A percentile compares a stretch with the other conserved stretches of the same genome.
phyloP scores from a whole-genome alignment of 495 filamentous ascomycete species.

The Choiromyces venosus region DNA sequence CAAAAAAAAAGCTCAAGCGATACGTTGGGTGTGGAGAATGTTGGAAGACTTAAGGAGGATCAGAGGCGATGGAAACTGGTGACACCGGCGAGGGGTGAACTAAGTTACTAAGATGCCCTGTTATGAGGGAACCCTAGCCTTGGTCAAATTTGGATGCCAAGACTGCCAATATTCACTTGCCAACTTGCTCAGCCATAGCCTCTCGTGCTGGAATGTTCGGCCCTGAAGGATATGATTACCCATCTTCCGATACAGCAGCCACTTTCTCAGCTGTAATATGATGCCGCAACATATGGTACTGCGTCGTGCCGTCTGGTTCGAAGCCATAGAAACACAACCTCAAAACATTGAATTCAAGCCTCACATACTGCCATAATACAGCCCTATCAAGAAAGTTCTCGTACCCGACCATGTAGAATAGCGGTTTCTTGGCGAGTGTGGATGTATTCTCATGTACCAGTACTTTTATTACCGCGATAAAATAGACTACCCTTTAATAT shows the following conservation, averaged over 20 bases:
- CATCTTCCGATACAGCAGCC: background rate
- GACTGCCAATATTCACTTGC: background rate
- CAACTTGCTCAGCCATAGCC: background rate
- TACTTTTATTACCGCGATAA: too few species aligned
- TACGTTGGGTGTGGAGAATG: background rate
- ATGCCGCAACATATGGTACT: background rate
- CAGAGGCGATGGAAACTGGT: background rate
- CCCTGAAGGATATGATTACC: background rate
- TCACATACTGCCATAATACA: background rate
- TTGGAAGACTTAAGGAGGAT: background rate
- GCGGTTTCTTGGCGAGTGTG: too few species aligned
- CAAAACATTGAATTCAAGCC: background rate
- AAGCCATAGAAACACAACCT: background rate
- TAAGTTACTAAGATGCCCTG: slow-evolving; percentile 8
- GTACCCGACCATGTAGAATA: too few species aligned
- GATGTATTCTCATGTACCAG: too few species aligned
- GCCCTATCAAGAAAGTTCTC: too few species aligned
- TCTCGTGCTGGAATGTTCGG: background rate
- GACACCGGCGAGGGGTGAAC: slow-evolving; percentile 1
- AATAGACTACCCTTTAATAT: too few species aligned
- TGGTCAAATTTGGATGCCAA: background rate
- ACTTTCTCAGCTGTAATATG: background rate
- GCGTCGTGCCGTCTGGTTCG: background rate
- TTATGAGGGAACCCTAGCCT: background rate
- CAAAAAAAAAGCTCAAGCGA: slow-evolving; percentile 4